Percentiles rank a stretch among this genome's conserved stretches.
These are phyloP conservation scores for Helianthus tuberosus DNA, from an alignment of 129 eudicot genomes.

Conservation along the genomic window DNA sequence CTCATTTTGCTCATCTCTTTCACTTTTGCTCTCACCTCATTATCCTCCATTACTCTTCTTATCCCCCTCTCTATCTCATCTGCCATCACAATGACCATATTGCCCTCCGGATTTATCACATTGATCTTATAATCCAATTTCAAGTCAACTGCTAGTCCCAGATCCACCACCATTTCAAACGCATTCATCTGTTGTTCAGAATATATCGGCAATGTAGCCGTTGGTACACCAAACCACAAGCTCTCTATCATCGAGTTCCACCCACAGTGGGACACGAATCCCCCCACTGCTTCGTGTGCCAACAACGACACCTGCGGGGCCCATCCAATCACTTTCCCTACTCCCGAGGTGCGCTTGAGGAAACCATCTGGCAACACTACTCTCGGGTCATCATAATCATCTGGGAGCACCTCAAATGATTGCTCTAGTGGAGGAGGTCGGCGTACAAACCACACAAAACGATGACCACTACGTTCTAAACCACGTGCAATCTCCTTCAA, in stretches of 20 bases:
- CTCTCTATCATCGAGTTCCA: constrained; percentile 66
- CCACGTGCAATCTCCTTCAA: constrained; percentile 52
- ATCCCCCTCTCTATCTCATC: too few relatives aligned
- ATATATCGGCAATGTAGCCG: constrained; percentile 42
- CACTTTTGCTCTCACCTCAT: too few relatives aligned
- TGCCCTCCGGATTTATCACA: background rate
- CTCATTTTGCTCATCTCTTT: constrained; percentile 23
- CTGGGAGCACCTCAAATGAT: too few relatives aligned
- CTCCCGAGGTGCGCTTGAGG: constrained; percentile 42
- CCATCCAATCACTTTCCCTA: constrained; percentile 60
- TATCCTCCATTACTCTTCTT: too few relatives aligned
- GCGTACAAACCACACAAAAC: constrained; percentile 50
- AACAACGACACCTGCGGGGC: constrained; percentile 54
- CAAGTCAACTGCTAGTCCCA: constrained; percentile 47
- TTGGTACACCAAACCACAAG: constrained; percentile 53
- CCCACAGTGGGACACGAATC: constrained; percentile 58
- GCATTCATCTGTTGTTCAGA: constrained; percentile 54
- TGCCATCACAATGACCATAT: too few relatives aligned
- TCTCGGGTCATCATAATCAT: constrained; percentile 9
- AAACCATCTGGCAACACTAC: constrained; percentile 49
- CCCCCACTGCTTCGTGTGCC: constrained; percentile 50
- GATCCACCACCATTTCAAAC: constrained; percentile 47
- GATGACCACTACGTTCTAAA: constrained; percentile 38
- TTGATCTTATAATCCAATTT: constrained; percentile 41
- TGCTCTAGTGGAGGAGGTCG: constrained; percentile 3